Evolutionary conservation across 352 stramenopile genomes (phyloP).

Genomic region (Phytophthora syringae): DNA sequence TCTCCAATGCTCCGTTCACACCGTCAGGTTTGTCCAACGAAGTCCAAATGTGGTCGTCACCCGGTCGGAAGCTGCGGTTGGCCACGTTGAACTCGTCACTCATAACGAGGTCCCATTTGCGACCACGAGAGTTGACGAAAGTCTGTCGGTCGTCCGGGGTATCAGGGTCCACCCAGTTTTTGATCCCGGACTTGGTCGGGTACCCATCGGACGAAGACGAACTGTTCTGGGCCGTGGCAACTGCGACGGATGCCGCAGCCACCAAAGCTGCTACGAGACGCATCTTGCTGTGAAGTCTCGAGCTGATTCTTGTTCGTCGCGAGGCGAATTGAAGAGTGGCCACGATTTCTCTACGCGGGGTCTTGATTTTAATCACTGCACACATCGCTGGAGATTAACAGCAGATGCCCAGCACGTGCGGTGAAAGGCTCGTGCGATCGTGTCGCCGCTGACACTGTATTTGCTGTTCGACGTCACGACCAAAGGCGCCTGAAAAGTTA

Average conservation of each 20-base stretch:
- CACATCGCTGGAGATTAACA: neutral
- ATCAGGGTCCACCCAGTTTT: conserved; percentile 62
- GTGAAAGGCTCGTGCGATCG: neutral
- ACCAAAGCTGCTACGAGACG: neutral
- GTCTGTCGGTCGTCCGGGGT: conserved; percentile 41
- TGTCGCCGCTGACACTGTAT: too few relatives aligned
- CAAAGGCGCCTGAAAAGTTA: too few relatives aligned
- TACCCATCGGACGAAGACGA: conserved; percentile 26
- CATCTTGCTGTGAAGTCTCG: neutral
- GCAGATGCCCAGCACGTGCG: neutral
- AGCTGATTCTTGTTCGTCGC: neutral
- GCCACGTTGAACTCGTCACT: conserved; percentile 95
- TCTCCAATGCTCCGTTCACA: conserved; percentile 89
- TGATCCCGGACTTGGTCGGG: conserved; percentile 42
- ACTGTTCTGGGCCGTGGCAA: conserved; percentile 18
- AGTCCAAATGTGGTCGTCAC: conserved; percentile 94
- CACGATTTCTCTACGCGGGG: neutral
- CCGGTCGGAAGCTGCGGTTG: conserved; percentile 88
- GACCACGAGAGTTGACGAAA: conserved; percentile 55
- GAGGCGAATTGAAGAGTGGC: neutral
- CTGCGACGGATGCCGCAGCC: neutral
- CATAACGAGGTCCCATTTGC: conserved; percentile 80
- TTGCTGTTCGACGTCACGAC: too few relatives aligned
- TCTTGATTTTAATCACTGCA: neutral
- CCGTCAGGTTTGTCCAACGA: conserved; percentile 94